Evolutionary conservation across 495 filamentous ascomycete species (phyloP).

Genomic region (Tuber aestivum): DNA sequence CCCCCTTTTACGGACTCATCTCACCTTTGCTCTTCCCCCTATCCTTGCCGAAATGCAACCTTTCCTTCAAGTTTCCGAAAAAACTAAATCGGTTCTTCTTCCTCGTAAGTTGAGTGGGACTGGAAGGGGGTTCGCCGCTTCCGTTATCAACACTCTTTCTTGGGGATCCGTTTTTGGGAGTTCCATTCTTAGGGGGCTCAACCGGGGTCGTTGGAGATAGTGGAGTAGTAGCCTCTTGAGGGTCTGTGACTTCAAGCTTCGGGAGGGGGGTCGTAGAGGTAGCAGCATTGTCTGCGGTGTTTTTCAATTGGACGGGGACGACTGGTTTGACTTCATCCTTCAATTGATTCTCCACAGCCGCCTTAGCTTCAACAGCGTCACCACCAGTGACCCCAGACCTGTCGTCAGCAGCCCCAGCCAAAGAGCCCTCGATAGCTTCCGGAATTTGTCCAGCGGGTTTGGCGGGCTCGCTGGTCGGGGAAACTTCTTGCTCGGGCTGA

Average conservation of each 20-base stretch:
- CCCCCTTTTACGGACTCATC: conserved; percentile 38
- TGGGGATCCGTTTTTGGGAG: conserved; percentile 35
- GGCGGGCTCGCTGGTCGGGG: conserved; percentile 15
- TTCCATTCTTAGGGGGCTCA: conserved; percentile 34
- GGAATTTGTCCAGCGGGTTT: conserved; percentile 57
- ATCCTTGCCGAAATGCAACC: conserved; percentile 46
- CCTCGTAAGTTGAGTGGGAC: conserved; percentile 49
- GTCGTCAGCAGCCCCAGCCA: too few species aligned
- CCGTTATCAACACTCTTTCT: conserved; percentile 44
- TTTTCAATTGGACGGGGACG: conserved; percentile 9
- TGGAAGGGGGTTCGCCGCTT: conserved; percentile 35
- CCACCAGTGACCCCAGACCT: conserved; percentile 63
- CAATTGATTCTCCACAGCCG: conserved; percentile 51
- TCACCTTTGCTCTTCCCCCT: conserved; percentile 42
- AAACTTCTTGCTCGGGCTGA: conserved; percentile 35
- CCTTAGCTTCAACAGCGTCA: conserved; percentile 69
- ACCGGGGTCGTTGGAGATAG: conserved; percentile 36
- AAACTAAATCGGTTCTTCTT: conserved; percentile 57
- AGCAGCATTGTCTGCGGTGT: conserved; percentile 8
- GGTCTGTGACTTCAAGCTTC: conserved; percentile 11
- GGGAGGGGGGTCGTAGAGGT: neutral
- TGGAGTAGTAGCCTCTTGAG: conserved; percentile 8
- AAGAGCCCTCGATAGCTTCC: conserved; percentile 65
- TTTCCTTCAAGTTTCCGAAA: conserved; percentile 56
- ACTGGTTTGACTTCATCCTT: conserved; percentile 22